Conservation (phyloP, 495 filamentous ascomycete genomes). For the Tuber calosporum region DNA sequence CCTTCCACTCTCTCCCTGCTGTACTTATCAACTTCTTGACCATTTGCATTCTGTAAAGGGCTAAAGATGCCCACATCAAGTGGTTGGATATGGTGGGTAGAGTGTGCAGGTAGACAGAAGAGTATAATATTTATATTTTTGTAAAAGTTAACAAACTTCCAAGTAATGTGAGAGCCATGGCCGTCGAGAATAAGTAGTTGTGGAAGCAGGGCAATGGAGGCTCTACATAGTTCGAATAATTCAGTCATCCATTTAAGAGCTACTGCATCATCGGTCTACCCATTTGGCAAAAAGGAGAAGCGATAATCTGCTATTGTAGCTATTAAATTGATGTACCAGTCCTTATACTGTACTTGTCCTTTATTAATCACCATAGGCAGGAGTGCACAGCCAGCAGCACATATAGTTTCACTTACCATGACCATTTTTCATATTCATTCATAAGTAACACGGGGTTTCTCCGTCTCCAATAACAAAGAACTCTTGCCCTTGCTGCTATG, state of each 20-base stretch:
- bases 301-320: not conserved
- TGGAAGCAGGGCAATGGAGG: not conserved
- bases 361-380: conserved; percentile 10
- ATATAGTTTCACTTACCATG: conserved; percentile 12
- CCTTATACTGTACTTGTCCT: conserved; percentile 9
- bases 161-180: conserved; percentile 13
- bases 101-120: conserved; percentile 39
- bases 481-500: not conserved
- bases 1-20: not conserved
- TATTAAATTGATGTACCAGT: conserved; percentile 2
- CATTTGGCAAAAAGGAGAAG: conserved; percentile 4
- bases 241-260: conserved; percentile 11
- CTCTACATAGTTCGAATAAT: conserved; percentile 19
- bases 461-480: not conserved
- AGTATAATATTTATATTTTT: conserved; percentile 25
- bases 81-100: conserved; percentile 12
- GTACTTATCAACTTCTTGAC: conserved; percentile 2
- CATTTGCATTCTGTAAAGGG: conserved; percentile 7
- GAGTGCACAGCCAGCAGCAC: conserved; percentile 9
- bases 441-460: conserved; percentile 8
- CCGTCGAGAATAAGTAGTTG: conserved; percentile 15
- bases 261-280: conserved; percentile 11
- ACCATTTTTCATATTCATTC: conserved; percentile 15
- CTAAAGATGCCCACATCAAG: conserved; percentile 26
- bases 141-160: conserved; percentile 9